These are phyloP conservation scores for Lodderomyces margitis DNA, from an alignment of 1,139 yeast genomes.

Conservation along the genomic window DNA sequence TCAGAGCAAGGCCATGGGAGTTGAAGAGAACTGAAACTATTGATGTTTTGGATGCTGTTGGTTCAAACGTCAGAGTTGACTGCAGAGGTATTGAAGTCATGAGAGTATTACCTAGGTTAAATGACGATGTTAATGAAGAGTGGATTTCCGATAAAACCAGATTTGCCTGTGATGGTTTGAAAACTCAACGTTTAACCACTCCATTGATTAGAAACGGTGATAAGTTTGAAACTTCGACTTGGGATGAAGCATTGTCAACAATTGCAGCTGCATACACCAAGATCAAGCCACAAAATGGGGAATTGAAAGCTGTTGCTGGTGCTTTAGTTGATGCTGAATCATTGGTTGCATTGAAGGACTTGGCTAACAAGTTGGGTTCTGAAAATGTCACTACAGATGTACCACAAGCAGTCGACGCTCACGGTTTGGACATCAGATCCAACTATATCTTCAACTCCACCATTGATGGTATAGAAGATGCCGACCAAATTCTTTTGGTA, in stretches of 20 bases:
- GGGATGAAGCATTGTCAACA: constrained; percentile 83
- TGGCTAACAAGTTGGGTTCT: constrained; percentile 73
- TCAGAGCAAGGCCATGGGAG: constrained; percentile 94
- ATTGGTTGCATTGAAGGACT: constrained; percentile 77
- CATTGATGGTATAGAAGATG: constrained; percentile 77
- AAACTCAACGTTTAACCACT: constrained; percentile 80
- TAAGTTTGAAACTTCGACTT: constrained; percentile 70
- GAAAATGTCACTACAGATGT: constrained; percentile 80
- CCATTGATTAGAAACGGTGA: constrained; percentile 77
- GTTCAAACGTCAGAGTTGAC: constrained; percentile 81
- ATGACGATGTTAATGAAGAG: constrained; percentile 87
- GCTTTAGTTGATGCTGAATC: constrained; percentile 83
- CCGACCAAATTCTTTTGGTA: constrained; percentile 73
- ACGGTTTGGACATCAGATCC: constrained; percentile 74
- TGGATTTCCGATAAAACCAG: constrained; percentile 91
- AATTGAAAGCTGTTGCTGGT: constrained; percentile 80
- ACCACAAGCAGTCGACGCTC: constrained; percentile 59
- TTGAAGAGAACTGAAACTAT: constrained; percentile 85
- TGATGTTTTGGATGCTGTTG: constrained; percentile 83
- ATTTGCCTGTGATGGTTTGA: constrained; percentile 83
- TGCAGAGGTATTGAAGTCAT: constrained; percentile 86
- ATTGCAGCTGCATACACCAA: constrained; percentile 63
- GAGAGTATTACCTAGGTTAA: constrained; percentile 83
- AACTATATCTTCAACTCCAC: constrained; percentile 81
- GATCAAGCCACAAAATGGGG: constrained; percentile 63